Conservation (phyloP, 768 basidiomycete genomes). For the Collybiopsis confluens region DNA sequence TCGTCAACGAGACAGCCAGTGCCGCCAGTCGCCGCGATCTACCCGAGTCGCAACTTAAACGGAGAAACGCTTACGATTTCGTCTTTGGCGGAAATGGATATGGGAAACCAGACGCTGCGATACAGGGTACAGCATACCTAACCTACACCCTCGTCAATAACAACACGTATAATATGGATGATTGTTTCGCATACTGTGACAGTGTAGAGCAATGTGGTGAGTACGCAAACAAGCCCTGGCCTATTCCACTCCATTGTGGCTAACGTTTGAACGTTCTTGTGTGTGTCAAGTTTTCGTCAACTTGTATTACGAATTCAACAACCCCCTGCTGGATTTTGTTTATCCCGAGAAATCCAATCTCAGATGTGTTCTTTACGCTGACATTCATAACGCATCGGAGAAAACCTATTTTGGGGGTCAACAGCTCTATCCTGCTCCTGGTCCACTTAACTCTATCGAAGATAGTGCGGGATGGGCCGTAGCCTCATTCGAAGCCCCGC, state of each 20-base stretch:
- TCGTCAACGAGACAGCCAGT: slow-evolving; percentile 3
- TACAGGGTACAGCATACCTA: slow-evolving; percentile 16
- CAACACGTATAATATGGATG: slow-evolving; percentile 12
- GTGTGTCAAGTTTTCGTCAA: slow-evolving; percentile 14
- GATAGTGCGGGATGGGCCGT: slow-evolving; percentile 16
- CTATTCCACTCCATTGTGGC: too few species aligned
- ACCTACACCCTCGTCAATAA: slow-evolving; percentile 17
- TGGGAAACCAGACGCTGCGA: slow-evolving; percentile 11
- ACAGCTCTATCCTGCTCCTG: slow-evolving; percentile 5
- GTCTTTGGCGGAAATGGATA: slow-evolving; percentile 14
- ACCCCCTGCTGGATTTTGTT: slow-evolving; percentile 15
- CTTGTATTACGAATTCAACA: slow-evolving; percentile 17
- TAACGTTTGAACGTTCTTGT: not conserved
- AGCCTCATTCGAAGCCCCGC: slow-evolving; percentile 5
- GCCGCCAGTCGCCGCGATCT: not conserved
- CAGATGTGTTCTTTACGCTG: slow-evolving; percentile 18
- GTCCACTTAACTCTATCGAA: slow-evolving; percentile 9
- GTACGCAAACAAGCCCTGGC: not conserved
- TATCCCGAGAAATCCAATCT: slow-evolving; percentile 17
- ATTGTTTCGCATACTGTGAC: slow-evolving; percentile 15
- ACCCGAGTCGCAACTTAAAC: not conserved
- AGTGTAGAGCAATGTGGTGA: slow-evolving; percentile 14
- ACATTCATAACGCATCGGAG: slow-evolving; percentile 15
- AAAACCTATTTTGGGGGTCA: slow-evolving; percentile 14
- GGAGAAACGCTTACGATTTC: slow-evolving; percentile 9